Evolutionary conservation across 805 yeast genomes (phyloP), one percentile per base, ranked within the genome.

Genomic region (Groenewaldozyma salmanticensis): DNA sequence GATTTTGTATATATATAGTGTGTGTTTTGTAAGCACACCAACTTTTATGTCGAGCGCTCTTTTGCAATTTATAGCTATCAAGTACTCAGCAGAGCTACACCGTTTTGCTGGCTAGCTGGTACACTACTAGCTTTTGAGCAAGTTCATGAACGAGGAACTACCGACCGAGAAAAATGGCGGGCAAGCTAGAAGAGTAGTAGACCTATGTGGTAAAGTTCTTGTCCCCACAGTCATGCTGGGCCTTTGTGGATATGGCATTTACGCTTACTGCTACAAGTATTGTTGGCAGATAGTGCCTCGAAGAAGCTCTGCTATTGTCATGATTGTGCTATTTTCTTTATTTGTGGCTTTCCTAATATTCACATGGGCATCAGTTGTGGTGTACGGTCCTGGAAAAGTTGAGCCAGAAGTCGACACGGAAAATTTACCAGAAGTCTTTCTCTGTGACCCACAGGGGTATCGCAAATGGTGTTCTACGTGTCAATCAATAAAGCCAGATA

Each of bases 381-480:
- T 53, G 2, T 41, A 52, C n/a, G 90, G 88, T 0, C 83, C 88
- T 0, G 92, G 92, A 0, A 51, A 63, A 1, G 68, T 71, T 7
- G 24, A 19, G 2, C 17, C 31, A 22, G 29, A 33, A 9, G 33
- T 37, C 13, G 41, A 43, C n/a, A 42, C 33, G 11, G 35, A 47
- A 36, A 6, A 57, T 0, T 69, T 77, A 1, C 92, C 94, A 0
- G 66, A 59, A 1, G 62, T 69, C 19, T 88, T 85, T 54, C 54
- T 70, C 15, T 82, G 94, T 56, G 87, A 82, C 55, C 64, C 62
- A 6, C 67, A 72, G 42, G 96, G 97, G 0, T 75, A 70, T 48
- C 94, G 95, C 0, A 64, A 66, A 21, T 88, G 83, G 77, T 86
- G 95, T 53, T 60, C 80, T 1, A 58, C 62, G 7, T 84, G 95